These are phyloP conservation scores for Plectranthus barbatus DNA, from an alignment of 257 asterid genomes.

Conservation along the genomic window DNA sequence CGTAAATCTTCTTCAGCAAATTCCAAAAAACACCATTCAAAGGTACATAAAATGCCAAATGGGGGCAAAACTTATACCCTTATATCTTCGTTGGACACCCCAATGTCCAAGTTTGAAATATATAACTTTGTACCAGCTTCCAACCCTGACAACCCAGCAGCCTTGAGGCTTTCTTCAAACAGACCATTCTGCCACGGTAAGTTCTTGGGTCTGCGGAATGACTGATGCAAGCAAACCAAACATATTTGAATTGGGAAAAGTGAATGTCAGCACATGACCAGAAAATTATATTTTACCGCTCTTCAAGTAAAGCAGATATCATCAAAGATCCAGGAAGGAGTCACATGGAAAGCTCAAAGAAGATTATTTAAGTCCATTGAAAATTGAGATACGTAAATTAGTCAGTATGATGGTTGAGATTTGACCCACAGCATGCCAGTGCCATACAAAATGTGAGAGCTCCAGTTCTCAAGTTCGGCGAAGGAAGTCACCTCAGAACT, in stretches of 20 bases:
- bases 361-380: conserved; percentile 43
- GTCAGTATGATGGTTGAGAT: conserved; percentile 35
- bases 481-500: conserved; percentile 53
- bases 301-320: conserved; percentile 56
- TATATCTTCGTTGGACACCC: conserved; percentile 85
- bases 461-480: conserved; percentile 58
- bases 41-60: conserved; percentile 23
- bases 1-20: conserved; percentile 37
- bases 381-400: conserved; percentile 26
- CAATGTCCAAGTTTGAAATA: conserved; percentile 67
- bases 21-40: conserved; percentile 25
- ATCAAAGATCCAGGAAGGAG: conserved; percentile 48
- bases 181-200: conserved; percentile 83
- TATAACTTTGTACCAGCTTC: conserved; percentile 51
- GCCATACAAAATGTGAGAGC: conserved; percentile 48
- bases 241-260: conserved; percentile 45
- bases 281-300: conserved; percentile 35
- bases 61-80: conserved; percentile 54
- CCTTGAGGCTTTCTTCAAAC: conserved; percentile 76
- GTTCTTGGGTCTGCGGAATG: conserved; percentile 45
- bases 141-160: conserved; percentile 69
- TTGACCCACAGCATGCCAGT: conserved; percentile 54
- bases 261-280: conserved; percentile 54
- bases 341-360: conserved; percentile 46
- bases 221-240: conserved; percentile 61